A percentile compares a stretch with the other conserved stretches of the same genome.
Evolutionary conservation across 495 filamentous ascomycete genomes (phyloP).

Genomic region (Staphylotrichum longicolle): DNA sequence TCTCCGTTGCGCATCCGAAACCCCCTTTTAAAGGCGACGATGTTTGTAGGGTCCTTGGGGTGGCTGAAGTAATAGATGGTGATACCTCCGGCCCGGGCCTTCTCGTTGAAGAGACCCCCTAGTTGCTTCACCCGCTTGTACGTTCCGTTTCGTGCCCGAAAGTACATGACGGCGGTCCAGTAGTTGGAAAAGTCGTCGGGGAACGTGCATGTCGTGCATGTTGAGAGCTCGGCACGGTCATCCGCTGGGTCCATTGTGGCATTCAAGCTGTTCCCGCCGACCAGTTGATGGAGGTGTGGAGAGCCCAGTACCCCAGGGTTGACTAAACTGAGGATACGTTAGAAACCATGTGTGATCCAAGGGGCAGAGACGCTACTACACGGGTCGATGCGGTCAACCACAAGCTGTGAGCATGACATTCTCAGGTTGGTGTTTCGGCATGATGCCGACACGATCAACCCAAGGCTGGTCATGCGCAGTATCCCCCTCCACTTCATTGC

Average conservation of each 20-base stretch:
- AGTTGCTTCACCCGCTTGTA: conserved; percentile 1
- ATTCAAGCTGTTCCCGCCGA: not conserved
- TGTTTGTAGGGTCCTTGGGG: conserved; percentile 1
- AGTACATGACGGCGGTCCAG: conserved; percentile 10
- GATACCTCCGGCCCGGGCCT: not conserved
- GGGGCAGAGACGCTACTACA: not conserved
- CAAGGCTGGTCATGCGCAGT: not conserved
- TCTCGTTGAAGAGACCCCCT: not conserved
- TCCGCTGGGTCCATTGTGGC: conserved; percentile 2
- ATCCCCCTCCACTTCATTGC: not conserved
- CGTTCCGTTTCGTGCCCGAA: not conserved
- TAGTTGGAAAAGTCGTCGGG: conserved; percentile 6
- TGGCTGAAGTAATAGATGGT: not conserved
- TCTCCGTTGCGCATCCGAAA: conserved; percentile 9
- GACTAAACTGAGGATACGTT: not conserved
- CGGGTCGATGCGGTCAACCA: conserved; percentile 3
- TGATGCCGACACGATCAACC: not conserved
- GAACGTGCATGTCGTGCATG: conserved; percentile 1
- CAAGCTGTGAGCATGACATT: conserved; percentile 6
- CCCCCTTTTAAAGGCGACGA: not conserved
- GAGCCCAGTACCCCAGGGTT: not conserved
- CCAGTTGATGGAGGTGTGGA: conserved; percentile 1
- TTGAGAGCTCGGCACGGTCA: not conserved
- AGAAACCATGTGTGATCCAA: not conserved
- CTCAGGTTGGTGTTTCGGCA: not conserved